Conservation (phyloP, 768 basidiomycete species). For the Tricholoma bakamatsutake region DNA sequence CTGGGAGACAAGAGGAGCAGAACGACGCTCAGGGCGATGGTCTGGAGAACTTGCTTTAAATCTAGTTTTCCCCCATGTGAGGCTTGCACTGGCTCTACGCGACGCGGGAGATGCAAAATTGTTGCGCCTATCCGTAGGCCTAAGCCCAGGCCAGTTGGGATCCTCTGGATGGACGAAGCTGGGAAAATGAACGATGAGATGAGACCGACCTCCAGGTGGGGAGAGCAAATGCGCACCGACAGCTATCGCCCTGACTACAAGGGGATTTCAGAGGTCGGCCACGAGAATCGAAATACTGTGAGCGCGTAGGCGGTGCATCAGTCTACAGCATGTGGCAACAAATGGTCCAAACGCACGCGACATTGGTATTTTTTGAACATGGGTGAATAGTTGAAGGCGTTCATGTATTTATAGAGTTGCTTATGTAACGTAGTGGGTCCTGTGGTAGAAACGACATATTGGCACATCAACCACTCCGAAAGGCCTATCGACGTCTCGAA, state of each 20-base stretch:
- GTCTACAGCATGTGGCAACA: background rate
- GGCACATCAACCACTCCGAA: too few species aligned
- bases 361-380: slow-evolving; percentile 41
- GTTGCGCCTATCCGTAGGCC: slow-evolving; percentile 11
- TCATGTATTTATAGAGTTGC: too few species aligned
- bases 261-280: slow-evolving; percentile 36
- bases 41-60: slow-evolving; percentile 2
- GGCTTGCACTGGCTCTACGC: slow-evolving; percentile 1
- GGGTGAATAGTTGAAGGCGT: too few species aligned
- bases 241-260: slow-evolving; percentile 42
- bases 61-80: slow-evolving; percentile 4
- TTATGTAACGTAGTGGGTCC: too few species aligned
- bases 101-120: slow-evolving; percentile 1
- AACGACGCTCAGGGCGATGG: slow-evolving; percentile 18
- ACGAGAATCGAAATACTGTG: slow-evolving; percentile 42
- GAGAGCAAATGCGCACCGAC: slow-evolving; percentile 34
- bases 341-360: slow-evolving; percentile 30
- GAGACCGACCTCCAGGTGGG: background rate
- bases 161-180: slow-evolving; percentile 50
- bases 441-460: too few species aligned
- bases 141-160: slow-evolving; percentile 31
- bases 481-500: background rate
- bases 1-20: slow-evolving; percentile 36
- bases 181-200: background rate
- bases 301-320: background rate